Percentiles rank a stretch among this genome's conserved stretches.
Evolutionary conservation across 345 rosid species (phyloP).

Genomic region (Clausena lansium): DNA sequence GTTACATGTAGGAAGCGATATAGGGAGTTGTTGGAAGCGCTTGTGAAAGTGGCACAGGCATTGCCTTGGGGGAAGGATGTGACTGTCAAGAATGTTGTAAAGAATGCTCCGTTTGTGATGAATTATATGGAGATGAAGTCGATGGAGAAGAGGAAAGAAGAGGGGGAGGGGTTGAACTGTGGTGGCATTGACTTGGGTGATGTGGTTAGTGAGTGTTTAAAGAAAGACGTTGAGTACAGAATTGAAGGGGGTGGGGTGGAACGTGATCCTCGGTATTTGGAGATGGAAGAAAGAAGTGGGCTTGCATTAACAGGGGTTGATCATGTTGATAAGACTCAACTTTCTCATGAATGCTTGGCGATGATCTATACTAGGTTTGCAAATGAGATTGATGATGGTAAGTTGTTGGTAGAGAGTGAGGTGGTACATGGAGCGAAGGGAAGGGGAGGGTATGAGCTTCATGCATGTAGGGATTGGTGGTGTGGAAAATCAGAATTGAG

Average conservation of each 20-base stretch:
- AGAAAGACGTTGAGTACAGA: constrained; percentile 34
- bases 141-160: constrained; percentile 32
- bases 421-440: constrained; percentile 9
- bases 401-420: constrained; percentile 8
- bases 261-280: constrained; percentile 32
- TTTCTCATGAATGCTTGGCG: constrained; percentile 49
- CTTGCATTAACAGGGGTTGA: not conserved
- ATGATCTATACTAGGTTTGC: constrained; percentile 40
- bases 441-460: constrained; percentile 19
- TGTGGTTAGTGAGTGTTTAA: constrained; percentile 46
- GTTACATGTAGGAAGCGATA: constrained; percentile 49
- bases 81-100: constrained; percentile 61
- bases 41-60: constrained; percentile 61
- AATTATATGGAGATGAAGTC: constrained; percentile 74
- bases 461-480: constrained; percentile 66
- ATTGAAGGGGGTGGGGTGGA: constrained; percentile 20
- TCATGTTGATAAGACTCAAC: constrained; percentile 28
- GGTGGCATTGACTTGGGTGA: constrained; percentile 30
- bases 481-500: constrained; percentile 67
- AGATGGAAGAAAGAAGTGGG: constrained; percentile 20
- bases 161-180: not conserved
- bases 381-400: constrained; percentile 24
- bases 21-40: constrained; percentile 57
- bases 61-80: constrained; percentile 90
- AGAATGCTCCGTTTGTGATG: constrained; percentile 53